A percentile compares a stretch with the other conserved stretches of the same genome.
These are phyloP conservation scores for Lycium barbarum DNA, from an alignment of 257 asterid genomes.

Conservation along the genomic window DNA sequence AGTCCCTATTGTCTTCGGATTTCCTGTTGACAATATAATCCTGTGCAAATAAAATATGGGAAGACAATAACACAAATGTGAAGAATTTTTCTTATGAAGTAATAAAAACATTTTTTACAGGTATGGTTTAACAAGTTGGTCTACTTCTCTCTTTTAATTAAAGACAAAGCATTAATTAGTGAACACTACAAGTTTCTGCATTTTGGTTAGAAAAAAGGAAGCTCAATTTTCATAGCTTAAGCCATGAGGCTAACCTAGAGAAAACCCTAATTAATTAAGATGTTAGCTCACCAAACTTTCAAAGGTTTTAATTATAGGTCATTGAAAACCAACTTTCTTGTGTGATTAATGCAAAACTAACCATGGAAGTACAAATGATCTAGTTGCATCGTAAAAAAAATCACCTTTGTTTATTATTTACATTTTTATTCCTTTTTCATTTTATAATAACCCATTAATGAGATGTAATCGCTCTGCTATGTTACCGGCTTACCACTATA, in stretches of 20 bases:
- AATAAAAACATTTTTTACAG: neutral
- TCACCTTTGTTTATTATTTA: neutral
- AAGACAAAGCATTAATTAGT: constrained; percentile 26
- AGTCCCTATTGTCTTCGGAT: neutral
- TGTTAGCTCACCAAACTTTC: constrained; percentile 19
- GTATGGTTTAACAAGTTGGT: neutral
- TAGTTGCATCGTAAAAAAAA: neutral
- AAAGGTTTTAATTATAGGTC: neutral
- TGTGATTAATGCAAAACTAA: neutral
- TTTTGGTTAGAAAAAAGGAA: neutral
- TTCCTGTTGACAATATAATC: neutral
- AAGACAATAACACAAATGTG: neutral
- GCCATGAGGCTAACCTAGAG: neutral
- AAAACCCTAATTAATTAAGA: neutral
- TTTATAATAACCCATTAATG: no score
- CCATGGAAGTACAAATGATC: neutral
- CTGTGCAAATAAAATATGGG: neutral
- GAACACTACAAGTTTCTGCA: constrained; percentile 25
- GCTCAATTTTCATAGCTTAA: neutral
- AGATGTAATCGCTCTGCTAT: no score
- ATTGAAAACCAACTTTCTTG: constrained; percentile 6
- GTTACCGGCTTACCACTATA: no score
- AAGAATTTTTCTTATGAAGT: neutral
- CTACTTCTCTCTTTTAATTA: neutral
- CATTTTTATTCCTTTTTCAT: no score